phyloP scores from a whole-genome alignment of 1,284 basidiomycete genomes.

The Schizopora paradoxa region DNA sequence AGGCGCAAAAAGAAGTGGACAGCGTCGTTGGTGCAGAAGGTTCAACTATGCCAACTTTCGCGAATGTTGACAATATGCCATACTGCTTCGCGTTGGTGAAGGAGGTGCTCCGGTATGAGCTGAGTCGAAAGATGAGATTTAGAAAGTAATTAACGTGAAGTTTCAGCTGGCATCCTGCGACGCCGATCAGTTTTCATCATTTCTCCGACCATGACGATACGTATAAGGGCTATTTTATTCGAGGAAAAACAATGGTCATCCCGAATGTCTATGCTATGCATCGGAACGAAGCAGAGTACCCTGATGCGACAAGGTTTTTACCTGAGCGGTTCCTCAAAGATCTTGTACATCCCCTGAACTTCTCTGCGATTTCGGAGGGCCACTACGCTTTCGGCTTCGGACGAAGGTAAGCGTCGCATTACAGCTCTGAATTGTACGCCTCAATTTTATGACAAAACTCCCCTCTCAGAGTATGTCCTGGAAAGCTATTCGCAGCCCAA shows the following conservation, averaged over 20 bases:
- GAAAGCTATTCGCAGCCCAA: neutral
- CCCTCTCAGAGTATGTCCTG: neutral
- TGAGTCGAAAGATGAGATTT: too few species aligned
- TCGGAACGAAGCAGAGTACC: conserved; percentile 14
- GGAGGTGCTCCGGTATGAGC: conserved; percentile 14
- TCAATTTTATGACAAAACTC: neutral
- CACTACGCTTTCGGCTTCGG: conserved; percentile 16
- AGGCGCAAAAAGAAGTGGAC: conserved; percentile 16
- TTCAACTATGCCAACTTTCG: conserved; percentile 6
- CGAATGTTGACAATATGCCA: conserved; percentile 13
- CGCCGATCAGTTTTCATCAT: conserved; percentile 21
- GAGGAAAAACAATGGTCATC: conserved; percentile 17
- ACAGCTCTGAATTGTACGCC: neutral
- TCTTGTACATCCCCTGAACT: conserved; percentile 1
- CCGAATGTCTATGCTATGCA: neutral
- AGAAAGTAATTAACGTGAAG: too few species aligned
- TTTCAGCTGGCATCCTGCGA: conserved; percentile 11
- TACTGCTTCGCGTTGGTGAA: conserved; percentile 15
- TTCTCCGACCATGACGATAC: conserved; percentile 24
- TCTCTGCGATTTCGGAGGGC: conserved; percentile 19
- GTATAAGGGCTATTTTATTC: conserved; percentile 26
- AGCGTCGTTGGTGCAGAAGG: conserved; percentile 7
- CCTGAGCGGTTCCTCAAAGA: conserved; percentile 7
- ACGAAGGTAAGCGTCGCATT: neutral
- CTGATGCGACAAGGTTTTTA: conserved; percentile 15